These are phyloP conservation scores for Rusavskia elegans DNA, from an alignment of 495 filamentous ascomycete species.

Conservation along the genomic window DNA sequence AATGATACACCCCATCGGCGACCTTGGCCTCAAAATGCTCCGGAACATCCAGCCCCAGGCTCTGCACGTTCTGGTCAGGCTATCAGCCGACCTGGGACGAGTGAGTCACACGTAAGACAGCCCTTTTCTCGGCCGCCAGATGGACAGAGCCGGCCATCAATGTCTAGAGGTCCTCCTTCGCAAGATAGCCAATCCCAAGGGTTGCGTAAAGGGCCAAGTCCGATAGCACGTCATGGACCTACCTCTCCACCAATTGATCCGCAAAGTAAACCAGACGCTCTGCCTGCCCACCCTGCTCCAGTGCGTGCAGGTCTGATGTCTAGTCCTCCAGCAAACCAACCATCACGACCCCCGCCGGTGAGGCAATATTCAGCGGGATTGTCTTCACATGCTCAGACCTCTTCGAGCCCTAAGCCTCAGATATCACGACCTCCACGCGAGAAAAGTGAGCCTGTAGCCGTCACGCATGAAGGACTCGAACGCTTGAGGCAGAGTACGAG, in stretches of 20 bases:
- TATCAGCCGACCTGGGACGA: background rate
- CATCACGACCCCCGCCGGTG: conserved; percentile 15
- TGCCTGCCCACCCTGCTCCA: conserved; percentile 64
- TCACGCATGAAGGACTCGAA: conserved; percentile 68
- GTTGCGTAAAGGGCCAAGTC: conserved; percentile 7
- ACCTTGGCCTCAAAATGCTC: conserved; percentile 1
- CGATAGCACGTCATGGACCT: conserved; percentile 1
- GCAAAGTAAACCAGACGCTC: conserved; percentile 36
- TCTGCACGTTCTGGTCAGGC: background rate
- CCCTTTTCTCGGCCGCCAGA: conserved; percentile 1
- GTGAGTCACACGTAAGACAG: background rate
- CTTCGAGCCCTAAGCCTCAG: conserved; percentile 10
- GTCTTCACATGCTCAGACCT: conserved; percentile 17
- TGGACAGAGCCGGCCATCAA: conserved; percentile 1
- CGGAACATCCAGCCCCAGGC: background rate
- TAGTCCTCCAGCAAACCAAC: conserved; percentile 18
- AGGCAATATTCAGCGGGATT: conserved; percentile 18
- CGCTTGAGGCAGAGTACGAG: conserved; percentile 49
- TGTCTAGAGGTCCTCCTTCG: background rate
- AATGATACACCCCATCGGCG: background rate
- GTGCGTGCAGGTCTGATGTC: conserved; percentile 60
- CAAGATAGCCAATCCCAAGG: background rate
- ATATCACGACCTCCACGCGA: conserved; percentile 5
- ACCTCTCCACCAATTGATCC: conserved; percentile 21
- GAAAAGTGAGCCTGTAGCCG: conserved; percentile 26